Percentiles rank a stretch among this genome's conserved stretches.
Conservation (phyloP, 2,329 filamentous ascomycete genomes). For the Penicillium brevicompactum region DNA sequence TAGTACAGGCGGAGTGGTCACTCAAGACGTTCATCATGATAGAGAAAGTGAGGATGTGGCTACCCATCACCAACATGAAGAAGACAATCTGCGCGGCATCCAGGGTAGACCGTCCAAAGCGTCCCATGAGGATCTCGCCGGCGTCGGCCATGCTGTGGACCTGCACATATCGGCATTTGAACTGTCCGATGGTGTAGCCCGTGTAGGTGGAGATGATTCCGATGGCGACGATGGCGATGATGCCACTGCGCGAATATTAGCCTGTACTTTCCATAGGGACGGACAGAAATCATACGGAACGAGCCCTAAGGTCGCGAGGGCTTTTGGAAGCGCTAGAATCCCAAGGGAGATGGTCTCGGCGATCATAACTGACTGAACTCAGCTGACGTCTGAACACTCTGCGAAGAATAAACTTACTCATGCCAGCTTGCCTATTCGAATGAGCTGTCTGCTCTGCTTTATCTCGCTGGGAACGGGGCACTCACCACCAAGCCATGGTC, state of each 20-base stretch:
- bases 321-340: constrained; percentile 55
- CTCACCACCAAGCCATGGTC: constrained; percentile 32
- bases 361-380: constrained; percentile 48
- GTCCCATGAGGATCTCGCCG: constrained; percentile 61
- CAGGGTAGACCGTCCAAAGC: constrained; percentile 60
- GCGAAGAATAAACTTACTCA: constrained; percentile 13
- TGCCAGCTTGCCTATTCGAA: constrained; percentile 22
- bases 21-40: constrained; percentile 67
- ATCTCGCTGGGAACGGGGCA: not conserved
- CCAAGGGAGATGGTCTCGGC: constrained; percentile 60
- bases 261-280: not conserved
- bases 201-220: constrained; percentile 59
- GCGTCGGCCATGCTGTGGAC: constrained; percentile 68
- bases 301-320: constrained; percentile 53
- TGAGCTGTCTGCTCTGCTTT: not conserved
- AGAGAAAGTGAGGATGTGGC: constrained; percentile 67
- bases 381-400: not conserved
- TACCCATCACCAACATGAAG: constrained; percentile 67
- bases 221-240: constrained; percentile 53
- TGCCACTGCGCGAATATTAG: constrained; percentile 36
- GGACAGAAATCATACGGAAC: constrained; percentile 41
- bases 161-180: constrained; percentile 57
- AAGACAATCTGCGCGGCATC: constrained; percentile 62
- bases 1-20: constrained; percentile 60
- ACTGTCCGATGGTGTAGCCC: constrained; percentile 58